Base-by-base conservation (phyloP, 768 basidiomycete species). In the Baorangia bicolor region DNA sequence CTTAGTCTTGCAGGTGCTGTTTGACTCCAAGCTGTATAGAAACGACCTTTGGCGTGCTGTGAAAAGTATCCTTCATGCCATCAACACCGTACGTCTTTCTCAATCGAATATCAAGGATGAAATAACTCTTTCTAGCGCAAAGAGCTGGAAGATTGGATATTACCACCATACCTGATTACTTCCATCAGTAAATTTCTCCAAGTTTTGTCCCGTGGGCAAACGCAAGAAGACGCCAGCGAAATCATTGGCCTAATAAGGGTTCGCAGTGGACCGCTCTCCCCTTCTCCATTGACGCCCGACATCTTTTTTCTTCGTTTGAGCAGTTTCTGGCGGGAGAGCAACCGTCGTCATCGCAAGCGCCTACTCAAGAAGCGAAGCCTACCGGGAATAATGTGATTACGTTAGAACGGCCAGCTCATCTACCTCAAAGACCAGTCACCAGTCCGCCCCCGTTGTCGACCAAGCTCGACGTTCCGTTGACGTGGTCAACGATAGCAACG, bases 191-290 rank as follows among this genome's bases (percentile, higher is more conserved):
- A 65, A 60, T 64, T 64, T 57, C 43, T 43, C 21, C 68, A 72
- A 64, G 59, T 63, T 33, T 59, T 64, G 52, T 48, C 67, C 13
- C 62, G 55, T 63, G 56, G 61, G 42, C 58, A 62, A 45, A 54
- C 56, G n/a, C 61, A 58, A 62, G 67, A 67, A 43, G 61, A 55
- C 16, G 53, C 49, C 28, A 45, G 55, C 61, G 75, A 73, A 55
- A 64, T 81, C 34, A 72, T 76, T 69, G 68, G 67, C 53, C 74
- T 81, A 57, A 77, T 81, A 54, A 82, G 77, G 81, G 82, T 83
- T 81, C 79, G 81, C 78, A 77, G 63, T 74, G 76, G 76, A 68
- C 75, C 65, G 63, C 67, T 75, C 72, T 65, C 56, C 64, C 48
- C 67, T 69, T 66, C 56, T 65, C 69, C 56, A 60, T 71, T 70